Conservation (phyloP, 176 grass and related monocot species). For the Rhynchospora pubera region DNA sequence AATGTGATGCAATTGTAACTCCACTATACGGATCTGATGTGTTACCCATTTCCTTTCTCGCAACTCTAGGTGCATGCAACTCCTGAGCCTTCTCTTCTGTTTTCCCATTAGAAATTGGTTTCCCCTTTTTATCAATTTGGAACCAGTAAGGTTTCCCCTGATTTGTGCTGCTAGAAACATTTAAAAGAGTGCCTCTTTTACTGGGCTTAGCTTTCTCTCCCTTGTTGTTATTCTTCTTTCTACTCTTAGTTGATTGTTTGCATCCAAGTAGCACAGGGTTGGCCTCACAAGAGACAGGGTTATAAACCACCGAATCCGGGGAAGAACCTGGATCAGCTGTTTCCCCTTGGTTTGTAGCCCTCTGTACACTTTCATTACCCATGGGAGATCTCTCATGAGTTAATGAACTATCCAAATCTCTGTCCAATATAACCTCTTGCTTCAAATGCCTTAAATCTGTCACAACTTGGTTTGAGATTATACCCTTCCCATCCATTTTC, state of each 20-base stretch:
- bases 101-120: background rate
- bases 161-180: background rate
- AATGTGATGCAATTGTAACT: constrained; percentile 15
- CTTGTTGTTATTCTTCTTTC: constrained; percentile 5
- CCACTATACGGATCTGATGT: background rate
- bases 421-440: constrained; percentile 34
- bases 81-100: constrained; percentile 7
- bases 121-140: constrained; percentile 14
- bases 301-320: constrained; percentile 66
- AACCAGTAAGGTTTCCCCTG: constrained; percentile 1
- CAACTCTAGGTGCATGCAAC: background rate
- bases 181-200: background rate
- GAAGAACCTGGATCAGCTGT: constrained; percentile 57
- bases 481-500: constrained; percentile 19
- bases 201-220: background rate
- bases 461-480: constrained; percentile 23
- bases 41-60: background rate
- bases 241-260: background rate
- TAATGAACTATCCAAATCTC: constrained; percentile 41
- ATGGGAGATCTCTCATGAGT: constrained; percentile 40
- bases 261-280: background rate
- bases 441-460: constrained; percentile 23
- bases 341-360: constrained; percentile 20
- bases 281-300: constrained; percentile 46
- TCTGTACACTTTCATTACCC: constrained; percentile 29